A percentile compares a stretch with the other conserved stretches of the same genome.
phyloP scores from a whole-genome alignment of 257 asterid species.

The Nicotiana tomentosiformis region DNA sequence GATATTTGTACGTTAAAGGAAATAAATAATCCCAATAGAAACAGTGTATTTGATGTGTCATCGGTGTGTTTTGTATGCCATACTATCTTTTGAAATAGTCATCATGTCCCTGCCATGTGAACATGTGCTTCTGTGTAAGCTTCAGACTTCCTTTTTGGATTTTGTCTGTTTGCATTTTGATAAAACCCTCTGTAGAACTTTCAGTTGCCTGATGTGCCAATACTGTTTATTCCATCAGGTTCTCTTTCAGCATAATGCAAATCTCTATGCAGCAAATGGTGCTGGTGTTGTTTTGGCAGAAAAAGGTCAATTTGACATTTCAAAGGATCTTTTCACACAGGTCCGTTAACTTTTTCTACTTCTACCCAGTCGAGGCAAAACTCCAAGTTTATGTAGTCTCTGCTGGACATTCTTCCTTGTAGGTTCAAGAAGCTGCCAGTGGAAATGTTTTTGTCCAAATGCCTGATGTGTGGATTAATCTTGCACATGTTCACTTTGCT shows the following conservation, averaged over 20 bases:
- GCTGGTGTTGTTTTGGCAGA: constrained; percentile 97
- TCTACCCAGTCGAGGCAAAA: constrained; percentile 5
- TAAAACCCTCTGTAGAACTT: neutral
- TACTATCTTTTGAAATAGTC: neutral
- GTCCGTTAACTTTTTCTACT: constrained; percentile 29
- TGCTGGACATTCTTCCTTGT: constrained; percentile 15
- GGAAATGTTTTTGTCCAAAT: constrained; percentile 79
- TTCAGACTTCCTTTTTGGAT: neutral
- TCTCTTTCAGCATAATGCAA: constrained; percentile 73
- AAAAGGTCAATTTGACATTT: constrained; percentile 93
- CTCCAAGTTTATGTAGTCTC: constrained; percentile 3
- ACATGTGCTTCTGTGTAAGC: neutral
- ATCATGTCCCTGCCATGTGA: neutral
- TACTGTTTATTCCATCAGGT: constrained; percentile 46
- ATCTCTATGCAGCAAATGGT: constrained; percentile 98
- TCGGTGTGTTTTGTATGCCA: neutral
- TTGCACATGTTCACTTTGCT: constrained; percentile 98
- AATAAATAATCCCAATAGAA: neutral
- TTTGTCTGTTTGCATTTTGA: neutral
- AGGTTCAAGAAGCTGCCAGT: constrained; percentile 99
- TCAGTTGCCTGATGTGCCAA: neutral
- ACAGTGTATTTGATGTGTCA: neutral
- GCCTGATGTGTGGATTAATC: constrained; percentile 99
- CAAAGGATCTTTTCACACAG: constrained; percentile 95
- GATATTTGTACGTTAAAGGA: neutral